phyloP scores from a whole-genome alignment of 2,329 filamentous ascomycete genomes.

The Cadophora gregata region DNA sequence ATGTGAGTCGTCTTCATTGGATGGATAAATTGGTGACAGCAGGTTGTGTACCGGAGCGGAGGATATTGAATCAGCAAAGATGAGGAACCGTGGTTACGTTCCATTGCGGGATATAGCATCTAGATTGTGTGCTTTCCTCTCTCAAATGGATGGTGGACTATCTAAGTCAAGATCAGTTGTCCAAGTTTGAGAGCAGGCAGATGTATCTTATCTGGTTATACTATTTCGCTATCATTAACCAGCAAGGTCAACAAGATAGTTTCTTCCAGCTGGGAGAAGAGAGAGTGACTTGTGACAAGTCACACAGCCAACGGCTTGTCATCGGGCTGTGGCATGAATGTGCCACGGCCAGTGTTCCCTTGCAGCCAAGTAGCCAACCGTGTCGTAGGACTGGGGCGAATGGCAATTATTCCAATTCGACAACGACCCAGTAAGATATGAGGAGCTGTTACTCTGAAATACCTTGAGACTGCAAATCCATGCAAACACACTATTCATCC shows the following conservation, averaged over 20 bases:
- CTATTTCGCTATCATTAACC: no score
- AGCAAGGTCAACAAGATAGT: no score
- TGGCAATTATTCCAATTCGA: not conserved
- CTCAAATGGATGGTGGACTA: not conserved
- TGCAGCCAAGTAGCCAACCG: not conserved
- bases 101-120: constrained; percentile 4
- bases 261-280: not conserved
- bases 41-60: not conserved
- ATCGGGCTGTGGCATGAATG: not conserved
- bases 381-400: not conserved
- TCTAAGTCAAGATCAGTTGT: no score
- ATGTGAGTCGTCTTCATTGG: not conserved
- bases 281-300: not conserved
- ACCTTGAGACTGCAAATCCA: not conserved
- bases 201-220: no score
- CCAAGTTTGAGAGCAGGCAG: no score
- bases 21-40: not conserved
- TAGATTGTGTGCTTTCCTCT: not conserved
- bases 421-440: not conserved
- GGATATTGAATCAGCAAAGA: not conserved
- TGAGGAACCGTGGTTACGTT: not conserved
- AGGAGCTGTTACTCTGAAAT: not conserved
- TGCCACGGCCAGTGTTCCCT: not conserved
- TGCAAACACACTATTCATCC: not conserved
- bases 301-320: constrained; percentile 1